phyloP scores from a whole-genome alignment of 2,329 filamentous ascomycete genomes.

The Pseudohalonectria lignicola region DNA sequence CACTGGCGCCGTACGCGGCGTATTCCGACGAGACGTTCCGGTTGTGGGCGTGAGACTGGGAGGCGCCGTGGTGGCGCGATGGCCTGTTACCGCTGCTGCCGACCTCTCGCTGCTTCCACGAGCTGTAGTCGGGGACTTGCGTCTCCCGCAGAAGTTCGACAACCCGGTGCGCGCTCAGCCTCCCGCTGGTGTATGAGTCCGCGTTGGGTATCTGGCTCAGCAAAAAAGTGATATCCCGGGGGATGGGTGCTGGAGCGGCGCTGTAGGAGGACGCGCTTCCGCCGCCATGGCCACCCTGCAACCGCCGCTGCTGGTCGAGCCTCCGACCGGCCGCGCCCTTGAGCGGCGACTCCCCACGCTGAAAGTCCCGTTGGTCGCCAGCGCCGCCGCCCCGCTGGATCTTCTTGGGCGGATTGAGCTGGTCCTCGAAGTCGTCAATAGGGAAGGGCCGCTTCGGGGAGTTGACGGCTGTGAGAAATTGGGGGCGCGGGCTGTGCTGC shows the following conservation, averaged over 20 bases:
- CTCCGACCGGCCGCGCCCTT: slow-evolving; percentile 84
- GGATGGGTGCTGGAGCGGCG: slow-evolving; percentile 50
- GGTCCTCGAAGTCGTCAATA: slow-evolving; percentile 61
- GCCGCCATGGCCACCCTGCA: slow-evolving; percentile 38
- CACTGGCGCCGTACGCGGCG: slow-evolving; percentile 11
- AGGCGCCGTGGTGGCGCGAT: slow-evolving; percentile 15
- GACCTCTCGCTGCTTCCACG: slow-evolving; percentile 35
- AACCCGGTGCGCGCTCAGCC: slow-evolving; percentile 60
- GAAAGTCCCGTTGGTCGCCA: slow-evolving; percentile 54
- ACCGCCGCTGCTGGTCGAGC: slow-evolving; percentile 64
- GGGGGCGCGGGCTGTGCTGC: slow-evolving; percentile 32
- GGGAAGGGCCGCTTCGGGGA: slow-evolving; percentile 54
- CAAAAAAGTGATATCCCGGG: slow-evolving; percentile 54
- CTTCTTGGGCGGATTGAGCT: slow-evolving; percentile 57
- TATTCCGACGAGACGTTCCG: slow-evolving; percentile 33
- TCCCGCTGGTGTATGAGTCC: slow-evolving; percentile 58
- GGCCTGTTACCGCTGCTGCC: slow-evolving; percentile 12
- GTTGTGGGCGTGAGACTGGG: slow-evolving; percentile 23
- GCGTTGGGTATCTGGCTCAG: slow-evolving; percentile 66
- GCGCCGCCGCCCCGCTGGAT: slow-evolving; percentile 60
- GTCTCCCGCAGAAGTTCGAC: slow-evolving; percentile 62
- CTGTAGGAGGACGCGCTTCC: slow-evolving; percentile 20
- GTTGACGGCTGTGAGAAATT: slow-evolving; percentile 34
- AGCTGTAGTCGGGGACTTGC: slow-evolving; percentile 48
- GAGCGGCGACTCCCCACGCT: slow-evolving; percentile 81